Evolutionary conservation across 768 basidiomycete genomes (phyloP), one percentile per base, ranked within the genome.

Genomic region (Leucocoprinus sp.): DNA sequence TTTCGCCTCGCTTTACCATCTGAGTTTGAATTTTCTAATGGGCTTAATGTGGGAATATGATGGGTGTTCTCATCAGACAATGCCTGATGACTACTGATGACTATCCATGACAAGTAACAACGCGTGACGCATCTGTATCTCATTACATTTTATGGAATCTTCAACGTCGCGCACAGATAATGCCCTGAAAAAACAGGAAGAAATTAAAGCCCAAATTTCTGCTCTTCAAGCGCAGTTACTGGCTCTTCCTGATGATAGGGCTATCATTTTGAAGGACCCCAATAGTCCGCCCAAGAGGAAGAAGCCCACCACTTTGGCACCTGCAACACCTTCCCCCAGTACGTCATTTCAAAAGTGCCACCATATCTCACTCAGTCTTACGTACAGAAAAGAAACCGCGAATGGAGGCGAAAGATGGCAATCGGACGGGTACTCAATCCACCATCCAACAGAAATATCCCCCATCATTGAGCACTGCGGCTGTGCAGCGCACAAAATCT

Each of bases 311-410:
- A 55, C 74, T 11, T 57, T 78, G 22, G 79, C 68, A 1, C 80
- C 79, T 4, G 60, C 72, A 0, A 82, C 79, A 0, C 85, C 85
- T 7, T 84, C 85, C 27, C 81, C 80, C 3, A 83, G 83, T 85
- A 52, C 59, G 71, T 60, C 33, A 34, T 11, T 46, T 41, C 34
- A 23, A 27, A 40, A 28, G 5, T 12, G 23, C 29, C 33, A n/a
- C n/a, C 26, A 19, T 33, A 12, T 1, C 24, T 18, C 18, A 34
- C 26, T 47, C 12, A 47, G 18, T 14, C 43, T 37, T 27, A 52
- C n/a, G n/a, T 34, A 6, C 26, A 64, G 60, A 57, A 45, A 66
- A 69, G 60, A 70, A 74, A 55, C 65, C 71, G 49, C 79, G 74
- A 51, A 29, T 68, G 4, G 64, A 66, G 24, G 23, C 19, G 29